phyloP scores from a whole-genome alignment of 331 rosid species.

The Quercus lobata region DNA sequence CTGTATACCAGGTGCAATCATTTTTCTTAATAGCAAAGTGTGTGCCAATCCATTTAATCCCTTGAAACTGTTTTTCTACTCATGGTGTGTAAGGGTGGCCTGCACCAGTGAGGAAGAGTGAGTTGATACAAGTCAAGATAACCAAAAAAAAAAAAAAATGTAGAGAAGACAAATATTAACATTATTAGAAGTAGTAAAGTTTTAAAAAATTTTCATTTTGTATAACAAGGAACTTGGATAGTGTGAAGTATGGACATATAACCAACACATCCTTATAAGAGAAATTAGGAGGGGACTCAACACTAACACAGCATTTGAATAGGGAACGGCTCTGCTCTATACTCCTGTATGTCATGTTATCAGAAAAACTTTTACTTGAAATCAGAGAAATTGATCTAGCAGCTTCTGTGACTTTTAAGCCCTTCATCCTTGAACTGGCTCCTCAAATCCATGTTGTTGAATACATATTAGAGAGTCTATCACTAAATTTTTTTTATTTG shows the following conservation, averaged over 20 bases:
- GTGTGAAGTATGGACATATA: not conserved
- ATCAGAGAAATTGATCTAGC: not conserved
- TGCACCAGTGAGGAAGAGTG: no score
- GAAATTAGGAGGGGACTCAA: not conserved
- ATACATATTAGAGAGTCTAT: not conserved
- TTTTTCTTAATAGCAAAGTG: not conserved
- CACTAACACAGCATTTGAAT: not conserved
- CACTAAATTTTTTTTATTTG: conserved; percentile 9
- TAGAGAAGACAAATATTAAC: no score
- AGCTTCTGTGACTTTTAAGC: not conserved
- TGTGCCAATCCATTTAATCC: not conserved
- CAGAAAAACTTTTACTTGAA: not conserved
- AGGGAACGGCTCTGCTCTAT: not conserved
- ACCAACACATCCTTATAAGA: not conserved
- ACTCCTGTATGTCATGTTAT: not conserved
- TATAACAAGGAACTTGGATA: no score
- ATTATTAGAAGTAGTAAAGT: no score
- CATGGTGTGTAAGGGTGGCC: not conserved
- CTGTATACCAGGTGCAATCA: no score
- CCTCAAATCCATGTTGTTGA: not conserved
- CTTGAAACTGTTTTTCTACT: not conserved
- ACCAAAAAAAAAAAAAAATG: no score
- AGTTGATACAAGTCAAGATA: no score
- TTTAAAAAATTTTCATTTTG: no score
- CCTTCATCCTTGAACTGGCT: conserved; percentile 1